These are phyloP conservation scores for Phaeosphaeria sp. DNA, from an alignment of 2,329 filamentous ascomycete species.

Conservation along the genomic window DNA sequence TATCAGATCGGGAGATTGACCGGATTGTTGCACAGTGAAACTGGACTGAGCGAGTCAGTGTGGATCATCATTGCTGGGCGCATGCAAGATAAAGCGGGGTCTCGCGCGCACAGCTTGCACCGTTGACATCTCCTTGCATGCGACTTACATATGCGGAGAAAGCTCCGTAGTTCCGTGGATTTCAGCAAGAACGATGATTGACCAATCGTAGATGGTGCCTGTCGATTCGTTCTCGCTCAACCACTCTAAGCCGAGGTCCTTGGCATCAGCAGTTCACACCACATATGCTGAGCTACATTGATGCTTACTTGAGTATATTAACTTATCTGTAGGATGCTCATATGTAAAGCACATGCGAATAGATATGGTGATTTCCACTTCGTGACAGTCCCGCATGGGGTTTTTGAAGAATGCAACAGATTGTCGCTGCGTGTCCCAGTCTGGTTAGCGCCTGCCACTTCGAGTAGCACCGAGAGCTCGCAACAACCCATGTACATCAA, in stretches of 20 bases:
- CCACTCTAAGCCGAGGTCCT: neutral
- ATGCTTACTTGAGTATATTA: neutral
- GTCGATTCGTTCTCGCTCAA: neutral
- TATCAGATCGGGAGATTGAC: neutral
- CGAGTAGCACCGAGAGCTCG: no score
- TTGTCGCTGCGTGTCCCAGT: no score
- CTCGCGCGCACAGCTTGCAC: neutral
- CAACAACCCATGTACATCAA: neutral
- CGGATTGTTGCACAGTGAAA: neutral
- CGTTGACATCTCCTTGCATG: neutral
- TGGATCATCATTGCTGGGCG: neutral
- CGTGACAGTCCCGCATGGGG: no score
- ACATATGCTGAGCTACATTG: no score
- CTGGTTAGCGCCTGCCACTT: no score
- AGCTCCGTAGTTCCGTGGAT: neutral
- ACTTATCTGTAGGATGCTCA: no score
- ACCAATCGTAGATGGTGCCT: neutral
- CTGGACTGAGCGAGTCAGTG: neutral
- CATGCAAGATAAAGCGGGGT: neutral
- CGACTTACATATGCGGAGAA: neutral
- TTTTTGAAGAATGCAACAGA: no score
- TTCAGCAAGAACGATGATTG: neutral
- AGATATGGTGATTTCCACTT: no score
- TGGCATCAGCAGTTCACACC: neutral
- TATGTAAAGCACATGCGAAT: no score